Conservation (phyloP, 768 basidiomycete species). For the Russula griseocarnosa region DNA sequence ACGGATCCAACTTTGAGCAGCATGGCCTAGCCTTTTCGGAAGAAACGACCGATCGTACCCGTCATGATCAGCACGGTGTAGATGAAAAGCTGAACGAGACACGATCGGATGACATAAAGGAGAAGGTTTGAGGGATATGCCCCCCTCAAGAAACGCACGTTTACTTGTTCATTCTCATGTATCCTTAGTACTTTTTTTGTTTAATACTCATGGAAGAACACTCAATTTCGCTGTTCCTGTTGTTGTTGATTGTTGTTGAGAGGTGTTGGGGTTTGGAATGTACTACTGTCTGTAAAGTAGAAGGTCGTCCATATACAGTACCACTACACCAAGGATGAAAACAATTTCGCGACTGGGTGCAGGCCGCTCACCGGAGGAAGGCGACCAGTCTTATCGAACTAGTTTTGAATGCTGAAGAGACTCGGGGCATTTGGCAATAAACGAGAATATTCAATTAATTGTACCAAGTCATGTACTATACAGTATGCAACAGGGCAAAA, state of each 20-base stretch:
- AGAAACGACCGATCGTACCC: too few species aligned
- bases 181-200: background rate
- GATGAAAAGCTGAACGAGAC: constrained; percentile 6
- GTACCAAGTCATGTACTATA: too few species aligned
- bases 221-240: background rate
- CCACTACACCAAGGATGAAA: background rate
- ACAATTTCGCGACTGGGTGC: background rate
- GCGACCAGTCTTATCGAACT: background rate
- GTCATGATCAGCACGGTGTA: background rate
- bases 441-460: too few species aligned
- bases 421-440: too few species aligned
- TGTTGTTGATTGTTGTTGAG: background rate
- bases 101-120: constrained; percentile 1
- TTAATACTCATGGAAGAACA: background rate
- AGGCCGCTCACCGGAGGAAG: background rate
- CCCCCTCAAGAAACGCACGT: background rate
- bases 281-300: background rate
- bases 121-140: background rate
- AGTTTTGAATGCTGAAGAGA: background rate
- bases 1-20: constrained; percentile 6
- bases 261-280: background rate
- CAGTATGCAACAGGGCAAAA: too few species aligned
- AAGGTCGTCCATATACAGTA: background rate
- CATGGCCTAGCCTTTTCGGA: background rate
- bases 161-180: background rate